A percentile compares a stretch with the other conserved stretches of the same genome.
phyloP scores from a whole-genome alignment of 1,139 yeast species.

The Nakaseomyces delphensis region DNA sequence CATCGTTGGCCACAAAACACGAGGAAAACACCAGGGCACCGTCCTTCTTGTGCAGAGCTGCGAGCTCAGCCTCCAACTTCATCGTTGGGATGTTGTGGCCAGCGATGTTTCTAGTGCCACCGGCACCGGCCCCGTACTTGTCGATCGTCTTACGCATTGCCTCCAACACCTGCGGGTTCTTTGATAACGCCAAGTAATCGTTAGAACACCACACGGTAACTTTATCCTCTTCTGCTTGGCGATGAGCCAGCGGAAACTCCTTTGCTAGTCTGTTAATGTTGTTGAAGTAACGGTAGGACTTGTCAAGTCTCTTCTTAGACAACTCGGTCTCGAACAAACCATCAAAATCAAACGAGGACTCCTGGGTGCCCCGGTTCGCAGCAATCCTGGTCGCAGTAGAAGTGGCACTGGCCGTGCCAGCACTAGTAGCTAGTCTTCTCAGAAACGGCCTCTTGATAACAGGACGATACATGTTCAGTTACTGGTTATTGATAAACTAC shows the following conservation, averaged over 20 bases:
- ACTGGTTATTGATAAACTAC: too few relatives aligned
- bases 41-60: slow-evolving; percentile 87
- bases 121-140: slow-evolving; percentile 96
- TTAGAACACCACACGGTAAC: slow-evolving; percentile 99
- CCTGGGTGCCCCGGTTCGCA: slow-evolving; percentile 35
- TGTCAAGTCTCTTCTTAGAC: slow-evolving; percentile 68
- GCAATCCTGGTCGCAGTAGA: slow-evolving; percentile 27
- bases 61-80: slow-evolving; percentile 74
- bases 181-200: slow-evolving; percentile 93
- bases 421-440: slow-evolving; percentile 21
- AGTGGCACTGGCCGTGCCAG: slow-evolving; percentile 35
- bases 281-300: slow-evolving; percentile 91
- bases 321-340: slow-evolving; percentile 57
- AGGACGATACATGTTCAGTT: slow-evolving; percentile 9
- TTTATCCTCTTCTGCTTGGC: slow-evolving; percentile 61
- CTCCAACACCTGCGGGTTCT: slow-evolving; percentile 58
- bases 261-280: slow-evolving; percentile 91
- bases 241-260: slow-evolving; percentile 90
- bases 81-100: slow-evolving; percentile 92
- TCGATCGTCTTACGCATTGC: slow-evolving; percentile 77
- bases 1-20: slow-evolving; percentile 95
- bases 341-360: slow-evolving; percentile 52
- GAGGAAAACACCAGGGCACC: slow-evolving; percentile 93
- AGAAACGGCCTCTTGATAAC: neutral
- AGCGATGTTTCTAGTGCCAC: slow-evolving; percentile 97